Base-by-base conservation (phyloP, 2,329 filamentous ascomycete genomes). In the Cryoendolithus antarcticus region DNA sequence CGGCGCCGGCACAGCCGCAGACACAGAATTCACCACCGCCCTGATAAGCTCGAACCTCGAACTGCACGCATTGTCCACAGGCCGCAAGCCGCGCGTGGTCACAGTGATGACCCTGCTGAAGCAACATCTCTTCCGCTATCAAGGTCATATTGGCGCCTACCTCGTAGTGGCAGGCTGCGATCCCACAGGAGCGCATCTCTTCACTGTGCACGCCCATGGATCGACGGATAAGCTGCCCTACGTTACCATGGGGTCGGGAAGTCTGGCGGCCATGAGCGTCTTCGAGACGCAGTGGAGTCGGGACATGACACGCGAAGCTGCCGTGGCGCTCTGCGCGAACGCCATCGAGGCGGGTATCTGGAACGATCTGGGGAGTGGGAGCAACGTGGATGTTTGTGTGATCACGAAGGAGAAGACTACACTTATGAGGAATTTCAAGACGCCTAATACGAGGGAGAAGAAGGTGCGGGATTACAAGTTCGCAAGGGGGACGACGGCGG, bases 101-200 rank as follows among this genome's bases (percentile, higher is more conserved):
- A 98, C 91, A 47, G 93, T 88, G 73, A 98, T 98, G 91, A 98
- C 91, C 38, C 81, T 98, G 72, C 80, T 98, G 49, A 98, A 98
- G 74, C 91, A 98, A 69, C 91, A 98, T 64, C 83, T 98, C 47
- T 98, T 98, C 82, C 80, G 84, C 55, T 85, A 98, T 72, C 91
- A 98, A 64, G 91, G 91, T 52, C 76, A 98, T 69, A 94, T 98
- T 53, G 91, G 93, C 53, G 91, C 91, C 48, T 98, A 98, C 66
- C 80, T 98, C 42, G 91, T 98, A 50, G 85, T 98, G 43, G 91
- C 91, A 30, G 91, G 91, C 49, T 88, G 93, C 58, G 91, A 98
- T 62, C 89, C 93, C 28, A 98, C 91, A 1, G 91, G 91, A 55
- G 78, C 82, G 34, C 86, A 94, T 56, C 80, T 98, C 46, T 98